Base-by-base conservation (phyloP, 2,329 filamentous ascomycete genomes). In the Macroventuria anomochaeta region DNA sequence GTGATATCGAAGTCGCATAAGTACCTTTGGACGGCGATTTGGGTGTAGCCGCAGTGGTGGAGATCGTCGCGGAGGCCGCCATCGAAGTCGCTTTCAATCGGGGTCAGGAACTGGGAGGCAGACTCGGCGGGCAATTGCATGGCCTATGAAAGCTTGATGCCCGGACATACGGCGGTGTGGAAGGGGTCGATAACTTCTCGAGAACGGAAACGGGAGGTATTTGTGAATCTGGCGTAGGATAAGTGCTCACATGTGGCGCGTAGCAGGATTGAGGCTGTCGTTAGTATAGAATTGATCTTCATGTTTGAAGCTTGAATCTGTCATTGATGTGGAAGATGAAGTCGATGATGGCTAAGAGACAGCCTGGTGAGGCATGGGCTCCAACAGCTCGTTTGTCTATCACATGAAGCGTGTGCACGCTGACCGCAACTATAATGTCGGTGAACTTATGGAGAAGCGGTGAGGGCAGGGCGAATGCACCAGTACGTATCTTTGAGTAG, bases 41-140 rank as follows among this genome's bases (percentile, higher is more conserved):
- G 42, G 7, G 31, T 48, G 33, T 58, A 58, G 15, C 51, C 58
- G 52, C 52, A 58, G 6, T 40, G 47, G 20, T 37, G 23, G 21
- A 61, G 36, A 3, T 32, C 39, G 13, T 39, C 31, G 13, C 23
- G 21, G 5, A 58, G 13, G n/a, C 39, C 33, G 13, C 42, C 41
- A 8, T 33, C 44, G 41, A 50, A 58, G 23, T 37, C 37, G 23
- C 52, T 53, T 17, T 37, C 13, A 8, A 61, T 47, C 2, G 58
- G 52, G 4, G 38, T 37, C 20, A 61, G 31, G 23, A 52, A 49
- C 0, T 37, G 39, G 10, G 39, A 43, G 12, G 55, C 55, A 17
- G 7, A 11, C n/a, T 15, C 25, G 3, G 25, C 17, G 12, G 48
- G 26, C 25, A 43, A 31, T 7, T 41, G 40, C 34, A 47, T 58